Evolutionary conservation across 805 yeast genomes (phyloP), one percentile per base, ranked within the genome.

Genomic region (Zygoascus biomembranicola): DNA sequence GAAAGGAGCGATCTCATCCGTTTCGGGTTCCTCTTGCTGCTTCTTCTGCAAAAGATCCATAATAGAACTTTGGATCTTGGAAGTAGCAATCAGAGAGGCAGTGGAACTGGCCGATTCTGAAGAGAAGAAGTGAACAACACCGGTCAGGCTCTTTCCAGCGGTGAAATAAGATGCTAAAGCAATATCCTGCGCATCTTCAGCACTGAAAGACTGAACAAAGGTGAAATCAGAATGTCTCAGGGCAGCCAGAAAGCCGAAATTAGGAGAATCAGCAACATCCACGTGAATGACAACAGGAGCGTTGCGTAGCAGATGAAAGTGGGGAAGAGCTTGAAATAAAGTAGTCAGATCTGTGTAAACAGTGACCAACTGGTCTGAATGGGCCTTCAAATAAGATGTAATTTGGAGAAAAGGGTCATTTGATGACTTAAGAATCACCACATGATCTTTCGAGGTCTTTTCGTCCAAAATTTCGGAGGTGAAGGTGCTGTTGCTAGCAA

Each of bases 81-180:
- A 11, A 13, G 26, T 19, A 19, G 26, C 11, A 18, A 42, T 42
- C 23, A 42, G 10, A 23, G 53, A 47, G 28, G 50, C 50, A 31
- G 57, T 42, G 11, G 55, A 20, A 41, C 43, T 20, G 4, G 43
- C 39, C 5, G 31, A 10, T 39, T 45, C 52, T 46, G 58, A 55
- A 32, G 67, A 35, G 64, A 77, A 84, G 66, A 90, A 86, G 69
- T 90, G 96, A 55, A 90, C 74, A 4, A 87, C 88, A 1, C 94
- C 79, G 49, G 71, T 73, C 5, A 68, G 57, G 35, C 77, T 66
- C 52, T 70, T 70, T 37, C 73, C 66, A 8, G 90, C 78, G 42
- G 83, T 67, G 46, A 80, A 69, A 60, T 81, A 78, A 1, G 95
- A 80, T 26, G 82, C 77, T 46, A 79, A 68, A 5, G 87, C 74